Base-by-base conservation (phyloP, 164 flowering plant genomes). In the Vitis cinerea region DNA sequence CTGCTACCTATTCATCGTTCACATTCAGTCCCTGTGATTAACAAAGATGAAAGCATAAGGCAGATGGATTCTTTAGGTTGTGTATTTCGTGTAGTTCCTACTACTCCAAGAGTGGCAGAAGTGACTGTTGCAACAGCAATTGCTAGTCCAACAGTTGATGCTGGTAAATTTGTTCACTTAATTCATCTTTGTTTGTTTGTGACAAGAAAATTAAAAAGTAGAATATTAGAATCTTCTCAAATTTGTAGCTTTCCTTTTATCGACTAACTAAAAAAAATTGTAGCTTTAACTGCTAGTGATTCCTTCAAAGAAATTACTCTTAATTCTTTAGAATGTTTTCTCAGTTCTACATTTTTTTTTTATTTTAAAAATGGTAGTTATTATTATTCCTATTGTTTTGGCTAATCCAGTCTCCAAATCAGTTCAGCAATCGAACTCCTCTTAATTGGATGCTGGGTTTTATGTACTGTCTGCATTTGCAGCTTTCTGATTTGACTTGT, bases 11-110 rank as follows among this genome's bases (percentile, higher is more conserved):
- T 90, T 52, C 88, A 79, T 65, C 92, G 94, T 37, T 90, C 94
- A 50, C 85, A 51, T n/a, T 90, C 94, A 31, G 89, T 88, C 23
- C 94, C 94, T 37, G 83, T 58, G 51, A 51, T 85, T n/a, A 79
- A 12, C 71, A 79, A 90, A 83, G 85, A 81, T 30, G 84, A 83
- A 68, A 86, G 80, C 72, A 29, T 75, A 53, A 72, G 68, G 23
- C 86, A 69, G 61, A 23, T 57, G 64, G 84, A 85, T 72, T 75
- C 81, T 64, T 52, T 70, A 52, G 79, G 87, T 16, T 75, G 78
- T 54, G 67, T 73, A 15, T 79, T 80, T 70, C 90, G 88, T 67
- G 81, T 90, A 8, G 67, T 90, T 69, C 85, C 85, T 11, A 66
- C 83, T 30, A 78, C 90, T 17, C 87, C 90, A 57, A 71, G 81